Evolutionary conservation across 2,329 filamentous ascomycete species (phyloP).

Genomic region (Didymellaceae sp.): DNA sequence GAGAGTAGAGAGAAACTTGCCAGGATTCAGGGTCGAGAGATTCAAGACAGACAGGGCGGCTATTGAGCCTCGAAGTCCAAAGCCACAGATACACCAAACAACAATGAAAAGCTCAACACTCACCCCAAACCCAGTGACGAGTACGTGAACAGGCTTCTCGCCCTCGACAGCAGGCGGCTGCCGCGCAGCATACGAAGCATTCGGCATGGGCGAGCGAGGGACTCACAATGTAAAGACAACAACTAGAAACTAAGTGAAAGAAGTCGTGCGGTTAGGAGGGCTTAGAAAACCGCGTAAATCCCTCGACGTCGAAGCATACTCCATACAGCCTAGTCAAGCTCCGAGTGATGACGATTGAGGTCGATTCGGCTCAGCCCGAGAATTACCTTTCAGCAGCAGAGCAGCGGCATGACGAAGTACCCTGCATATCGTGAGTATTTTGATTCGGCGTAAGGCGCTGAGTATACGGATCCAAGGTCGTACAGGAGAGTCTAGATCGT

Average conservation of each 20-base stretch:
- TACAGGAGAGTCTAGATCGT: slow-evolving; percentile 2
- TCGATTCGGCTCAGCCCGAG: neutral
- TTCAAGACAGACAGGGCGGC: neutral
- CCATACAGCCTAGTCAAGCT: slow-evolving; percentile 5
- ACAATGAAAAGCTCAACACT: slow-evolving; percentile 29
- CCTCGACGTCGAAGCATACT: slow-evolving; percentile 23
- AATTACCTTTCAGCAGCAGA: neutral
- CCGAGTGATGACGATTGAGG: slow-evolving; percentile 11
- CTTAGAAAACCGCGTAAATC: neutral
- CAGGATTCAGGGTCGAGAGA: too few species aligned
- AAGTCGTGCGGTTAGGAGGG: neutral
- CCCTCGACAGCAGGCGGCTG: slow-evolving; percentile 38
- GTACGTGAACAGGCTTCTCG: slow-evolving; percentile 44
- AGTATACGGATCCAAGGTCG: too few species aligned
- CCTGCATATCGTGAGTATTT: slow-evolving; percentile 7
- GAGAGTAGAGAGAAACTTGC: neutral
- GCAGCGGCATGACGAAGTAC: neutral
- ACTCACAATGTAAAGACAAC: neutral
- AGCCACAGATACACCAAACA: neutral
- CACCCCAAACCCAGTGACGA: slow-evolving; percentile 44
- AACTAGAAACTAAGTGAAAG: neutral
- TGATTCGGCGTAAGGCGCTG: too few species aligned
- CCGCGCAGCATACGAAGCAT: slow-evolving; percentile 30
- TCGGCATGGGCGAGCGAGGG: too few species aligned
- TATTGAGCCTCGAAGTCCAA: neutral